phyloP scores from a whole-genome alignment of 202 grass and related monocot genomes.

The Saccharum hybrid region DNA sequence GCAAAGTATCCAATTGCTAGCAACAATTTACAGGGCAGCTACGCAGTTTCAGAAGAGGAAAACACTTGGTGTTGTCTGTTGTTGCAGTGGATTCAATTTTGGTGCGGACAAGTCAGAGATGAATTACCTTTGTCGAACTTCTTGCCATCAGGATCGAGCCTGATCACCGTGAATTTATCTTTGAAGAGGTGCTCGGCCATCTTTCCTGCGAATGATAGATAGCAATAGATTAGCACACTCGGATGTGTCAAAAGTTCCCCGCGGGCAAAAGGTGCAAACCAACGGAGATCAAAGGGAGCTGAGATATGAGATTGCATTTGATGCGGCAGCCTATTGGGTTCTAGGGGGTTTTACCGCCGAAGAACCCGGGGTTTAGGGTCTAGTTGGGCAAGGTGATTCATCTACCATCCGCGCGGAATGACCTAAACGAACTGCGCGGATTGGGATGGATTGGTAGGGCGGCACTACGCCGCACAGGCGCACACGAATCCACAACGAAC shows the following conservation, averaged over 20 bases:
- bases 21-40: no score
- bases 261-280: neutral
- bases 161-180: constrained; percentile 63
- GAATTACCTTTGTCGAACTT: constrained; percentile 76
- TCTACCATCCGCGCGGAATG: no score
- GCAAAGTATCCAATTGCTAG: no score
- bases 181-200: constrained; percentile 77
- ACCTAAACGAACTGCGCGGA: neutral
- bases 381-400: no score
- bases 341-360: no score
- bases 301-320: no score
- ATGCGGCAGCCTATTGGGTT: no score
- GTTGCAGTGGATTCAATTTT: neutral
- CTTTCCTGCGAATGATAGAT: constrained; percentile 21
- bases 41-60: neutral
- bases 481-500: neutral
- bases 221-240: neutral
- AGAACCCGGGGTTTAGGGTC: no score
- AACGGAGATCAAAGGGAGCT: no score
- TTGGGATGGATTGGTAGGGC: neutral
- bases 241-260: neutral
- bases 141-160: constrained; percentile 75
- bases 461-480: neutral
- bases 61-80: neutral
- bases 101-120: neutral